A percentile compares a stretch with the other conserved stretches of the same genome.
Conservation (phyloP, 1,284 basidiomycete genomes). For the Veloboletus limbatus region DNA sequence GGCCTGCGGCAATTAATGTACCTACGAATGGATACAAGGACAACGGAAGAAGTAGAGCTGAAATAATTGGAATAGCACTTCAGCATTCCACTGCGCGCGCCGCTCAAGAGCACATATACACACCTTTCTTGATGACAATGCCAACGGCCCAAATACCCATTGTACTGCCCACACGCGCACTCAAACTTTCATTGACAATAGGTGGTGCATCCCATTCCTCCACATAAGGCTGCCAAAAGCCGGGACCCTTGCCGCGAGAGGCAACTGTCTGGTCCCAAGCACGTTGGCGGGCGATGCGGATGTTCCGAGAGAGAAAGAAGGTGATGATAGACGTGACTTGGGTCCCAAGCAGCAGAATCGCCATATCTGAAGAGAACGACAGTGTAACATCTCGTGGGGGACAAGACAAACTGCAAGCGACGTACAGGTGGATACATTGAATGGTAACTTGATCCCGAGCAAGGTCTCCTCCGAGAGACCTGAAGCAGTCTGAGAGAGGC, state of each 20-base stretch:
- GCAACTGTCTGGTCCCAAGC: slow-evolving; percentile 79
- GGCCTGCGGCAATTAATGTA: slow-evolving; percentile 58
- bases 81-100: neutral
- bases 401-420: neutral
- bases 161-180: slow-evolving; percentile 39
- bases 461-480: slow-evolving; percentile 64
- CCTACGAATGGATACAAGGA: slow-evolving; percentile 71
- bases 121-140: slow-evolving; percentile 50
- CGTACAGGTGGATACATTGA: slow-evolving; percentile 66
- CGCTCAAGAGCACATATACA: slow-evolving; percentile 15
- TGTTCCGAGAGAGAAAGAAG: slow-evolving; percentile 79
- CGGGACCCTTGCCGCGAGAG: slow-evolving; percentile 72
- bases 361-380: slow-evolving; percentile 53
- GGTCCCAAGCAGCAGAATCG: slow-evolving; percentile 65
- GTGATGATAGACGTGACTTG: slow-evolving; percentile 72
- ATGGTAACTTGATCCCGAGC: slow-evolving; percentile 62
- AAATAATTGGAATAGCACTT: neutral
- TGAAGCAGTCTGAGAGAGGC: slow-evolving; percentile 38
- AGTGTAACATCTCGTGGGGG: neutral
- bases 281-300: slow-evolving; percentile 70
- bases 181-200: slow-evolving; percentile 32
- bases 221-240: slow-evolving; percentile 87
- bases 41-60: slow-evolving; percentile 70
- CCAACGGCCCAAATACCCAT: slow-evolving; percentile 48
- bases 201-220: slow-evolving; percentile 85